These are phyloP conservation scores for Beauveria scarabaeidicola DNA, from an alignment of 2,329 filamentous ascomycete genomes.

Conservation along the genomic window DNA sequence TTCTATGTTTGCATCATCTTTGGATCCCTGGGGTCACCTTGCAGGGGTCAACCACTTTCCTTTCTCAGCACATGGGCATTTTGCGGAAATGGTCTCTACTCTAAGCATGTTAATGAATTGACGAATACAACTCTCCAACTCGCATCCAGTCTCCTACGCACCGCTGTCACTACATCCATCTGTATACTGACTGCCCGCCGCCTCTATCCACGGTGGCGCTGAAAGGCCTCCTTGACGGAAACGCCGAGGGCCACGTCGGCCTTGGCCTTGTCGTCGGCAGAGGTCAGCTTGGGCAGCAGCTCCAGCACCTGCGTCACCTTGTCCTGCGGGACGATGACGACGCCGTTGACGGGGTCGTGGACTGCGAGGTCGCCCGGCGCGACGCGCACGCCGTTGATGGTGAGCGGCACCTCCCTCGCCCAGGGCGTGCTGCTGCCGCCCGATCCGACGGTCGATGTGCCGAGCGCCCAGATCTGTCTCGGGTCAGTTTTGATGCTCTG, in stretches of 20 bases:
- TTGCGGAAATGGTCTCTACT: slow-evolving; percentile 15
- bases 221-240: slow-evolving; percentile 58
- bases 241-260: slow-evolving; percentile 55
- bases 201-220: slow-evolving; percentile 37
- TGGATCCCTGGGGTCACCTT: background rate
- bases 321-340: slow-evolving; percentile 57
- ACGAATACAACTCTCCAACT: slow-evolving; percentile 17
- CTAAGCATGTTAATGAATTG: slow-evolving; percentile 32
- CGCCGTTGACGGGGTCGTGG: slow-evolving; percentile 60
- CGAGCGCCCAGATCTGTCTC: slow-evolving; percentile 44
- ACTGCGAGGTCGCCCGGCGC: slow-evolving; percentile 58
- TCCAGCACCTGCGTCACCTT: slow-evolving; percentile 52
- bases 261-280: slow-evolving; percentile 53
- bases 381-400: slow-evolving; percentile 34
- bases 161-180: background rate
- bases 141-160: background rate
- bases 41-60: background rate
- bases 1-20: slow-evolving; percentile 6
- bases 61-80: slow-evolving; percentile 4
- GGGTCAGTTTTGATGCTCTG: slow-evolving; percentile 10
- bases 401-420: slow-evolving; percentile 38
- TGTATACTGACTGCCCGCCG: background rate
- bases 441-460: slow-evolving; percentile 49
- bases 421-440: slow-evolving; percentile 49
- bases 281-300: slow-evolving; percentile 42